Base-by-base conservation (phyloP, 768 basidiomycete genomes). In the Neoboletus brunneissimus region DNA sequence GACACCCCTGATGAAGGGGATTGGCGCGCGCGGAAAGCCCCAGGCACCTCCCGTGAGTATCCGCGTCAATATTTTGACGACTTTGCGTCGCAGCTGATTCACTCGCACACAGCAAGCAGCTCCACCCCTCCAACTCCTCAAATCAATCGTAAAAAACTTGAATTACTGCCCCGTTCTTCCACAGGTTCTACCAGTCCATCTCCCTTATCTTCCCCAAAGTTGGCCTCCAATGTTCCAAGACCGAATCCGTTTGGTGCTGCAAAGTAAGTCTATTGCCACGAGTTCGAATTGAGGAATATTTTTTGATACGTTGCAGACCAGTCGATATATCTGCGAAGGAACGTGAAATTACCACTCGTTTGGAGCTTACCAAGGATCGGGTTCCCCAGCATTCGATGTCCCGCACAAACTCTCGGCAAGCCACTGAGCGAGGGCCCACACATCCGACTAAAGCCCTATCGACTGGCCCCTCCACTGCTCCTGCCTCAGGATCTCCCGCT, bases 231-330 rank as follows among this genome's bases (percentile, higher is more conserved):
- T 35, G 71, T 77, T 6, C 67, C 77, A 35, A 74, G 83, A 35
- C 67, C 87, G 56, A 94, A 81, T 69, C 95, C 95, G 7, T 98
- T 98, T 66, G 97, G 96, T 48, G 79, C 81, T 52, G 96, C 96
- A 35, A 87, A 76, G 90, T 91, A 63, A 48, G 82, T 71, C 20
- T 25, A 27, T 63, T 3, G 40, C 20, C 25, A n/a, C 16, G 27
- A 44, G 51, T 48, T 45, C 16, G 27, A 44, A 52, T 48, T 44
- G 22, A 31, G 25, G 52, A 15, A 25, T 43, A 43, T 13, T 15
- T 59, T 57, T 53, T 57, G 16, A 73, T 38, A 29, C 4, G 41
- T 40, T n/a, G 53, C 31, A 91, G 89, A 64, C 94, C 96, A 13
- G 89, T 98, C 22, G 94, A 98, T 69, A 85, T 88, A 18, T 77